phyloP scores from a whole-genome alignment of 768 basidiomycete species.

The Lactarius hatsudake region DNA sequence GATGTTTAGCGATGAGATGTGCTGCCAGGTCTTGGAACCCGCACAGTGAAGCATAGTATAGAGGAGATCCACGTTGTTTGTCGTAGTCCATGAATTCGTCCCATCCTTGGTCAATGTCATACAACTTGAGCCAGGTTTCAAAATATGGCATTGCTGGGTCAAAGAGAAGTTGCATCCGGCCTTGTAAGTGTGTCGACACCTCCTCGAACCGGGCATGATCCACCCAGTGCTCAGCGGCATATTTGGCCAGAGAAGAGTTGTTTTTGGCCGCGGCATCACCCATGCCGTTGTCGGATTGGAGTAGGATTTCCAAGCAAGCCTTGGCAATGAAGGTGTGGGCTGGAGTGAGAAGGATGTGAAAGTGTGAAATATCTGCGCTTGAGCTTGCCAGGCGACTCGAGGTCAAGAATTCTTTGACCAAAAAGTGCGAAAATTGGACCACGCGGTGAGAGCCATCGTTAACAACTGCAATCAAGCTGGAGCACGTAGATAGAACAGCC shows the following conservation, averaged over 20 bases:
- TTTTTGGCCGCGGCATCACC: not conserved
- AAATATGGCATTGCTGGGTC: not conserved
- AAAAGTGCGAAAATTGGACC: too few relatives aligned
- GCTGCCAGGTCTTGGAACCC: not conserved
- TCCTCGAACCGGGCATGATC: not conserved
- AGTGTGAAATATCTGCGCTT: not conserved
- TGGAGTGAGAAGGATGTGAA: too few relatives aligned
- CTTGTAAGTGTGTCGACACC: not conserved
- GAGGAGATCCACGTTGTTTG: not conserved
- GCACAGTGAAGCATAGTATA: not conserved
- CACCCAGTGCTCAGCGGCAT: not conserved
- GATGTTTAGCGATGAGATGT: not conserved
- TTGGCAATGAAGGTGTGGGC: too few relatives aligned
- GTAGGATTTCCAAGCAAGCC: too few relatives aligned
- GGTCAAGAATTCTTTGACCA: too few relatives aligned
- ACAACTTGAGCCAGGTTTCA: too few relatives aligned
- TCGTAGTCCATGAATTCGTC: too few relatives aligned
- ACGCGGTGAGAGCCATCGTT: too few relatives aligned
- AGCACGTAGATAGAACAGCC: not conserved
- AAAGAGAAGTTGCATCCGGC: not conserved
- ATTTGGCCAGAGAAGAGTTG: not conserved
- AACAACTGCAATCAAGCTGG: not conserved
- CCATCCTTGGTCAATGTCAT: too few relatives aligned
- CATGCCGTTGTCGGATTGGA: not conserved
- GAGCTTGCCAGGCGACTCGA: not conserved